These are phyloP conservation scores for Naganishia antarctica DNA, from an alignment of 768 basidiomycete genomes.

Conservation along the genomic window DNA sequence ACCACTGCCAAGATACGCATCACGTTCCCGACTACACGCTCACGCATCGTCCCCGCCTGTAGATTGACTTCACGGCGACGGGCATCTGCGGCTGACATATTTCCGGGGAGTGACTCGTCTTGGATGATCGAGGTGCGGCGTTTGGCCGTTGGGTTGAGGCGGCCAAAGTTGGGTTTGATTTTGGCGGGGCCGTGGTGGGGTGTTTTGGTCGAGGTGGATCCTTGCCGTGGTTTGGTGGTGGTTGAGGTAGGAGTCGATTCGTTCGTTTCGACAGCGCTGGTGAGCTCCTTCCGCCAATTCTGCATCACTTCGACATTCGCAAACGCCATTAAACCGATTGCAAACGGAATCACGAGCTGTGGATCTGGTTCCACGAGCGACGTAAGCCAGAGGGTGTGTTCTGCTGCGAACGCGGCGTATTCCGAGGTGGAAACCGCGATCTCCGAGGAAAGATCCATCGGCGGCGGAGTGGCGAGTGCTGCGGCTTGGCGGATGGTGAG, in stretches of 20 bases:
- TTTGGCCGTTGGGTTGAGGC: neutral
- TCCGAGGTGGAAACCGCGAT: neutral
- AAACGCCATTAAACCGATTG: slow-evolving; percentile 43
- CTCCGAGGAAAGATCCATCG: slow-evolving; percentile 28
- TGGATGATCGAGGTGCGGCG: slow-evolving; percentile 14
- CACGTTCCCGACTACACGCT: slow-evolving; percentile 34
- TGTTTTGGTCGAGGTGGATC: no score
- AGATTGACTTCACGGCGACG: neutral
- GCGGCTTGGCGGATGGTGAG: slow-evolving; percentile 46
- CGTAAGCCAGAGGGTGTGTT: slow-evolving; percentile 41
- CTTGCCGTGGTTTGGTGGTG: no score
- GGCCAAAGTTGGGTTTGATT: slow-evolving; percentile 8
- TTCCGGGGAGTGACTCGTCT: slow-evolving; percentile 8
- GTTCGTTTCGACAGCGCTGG: neutral
- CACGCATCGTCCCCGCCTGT: slow-evolving; percentile 28
- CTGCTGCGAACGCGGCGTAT: slow-evolving; percentile 30
- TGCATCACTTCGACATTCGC: slow-evolving; percentile 47
- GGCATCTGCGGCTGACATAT: slow-evolving; percentile 6
- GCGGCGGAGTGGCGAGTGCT: slow-evolving; percentile 5
- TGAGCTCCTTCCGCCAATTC: slow-evolving; percentile 24
- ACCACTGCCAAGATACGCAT: slow-evolving; percentile 44
- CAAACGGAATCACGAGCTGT: slow-evolving; percentile 41
- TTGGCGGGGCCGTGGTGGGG: no score
- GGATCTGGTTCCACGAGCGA: slow-evolving; percentile 45
- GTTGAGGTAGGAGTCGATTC: neutral